Conservation (phyloP, 306 rosid genomes). For the Gastrolobium villosum region DNA sequence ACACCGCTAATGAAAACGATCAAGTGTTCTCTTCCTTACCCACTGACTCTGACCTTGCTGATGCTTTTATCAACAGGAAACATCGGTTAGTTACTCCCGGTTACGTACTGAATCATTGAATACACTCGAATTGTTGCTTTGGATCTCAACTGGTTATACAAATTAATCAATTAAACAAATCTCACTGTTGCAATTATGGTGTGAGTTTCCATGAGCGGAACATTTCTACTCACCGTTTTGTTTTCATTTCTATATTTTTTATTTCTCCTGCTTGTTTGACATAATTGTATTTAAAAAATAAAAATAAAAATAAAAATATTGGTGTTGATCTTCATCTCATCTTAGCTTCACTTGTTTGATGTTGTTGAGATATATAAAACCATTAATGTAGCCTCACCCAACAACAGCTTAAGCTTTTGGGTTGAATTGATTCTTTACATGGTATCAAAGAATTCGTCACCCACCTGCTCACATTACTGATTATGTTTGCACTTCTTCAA, state of each 20-base stretch:
- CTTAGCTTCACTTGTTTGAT: background rate
- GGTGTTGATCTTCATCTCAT: background rate
- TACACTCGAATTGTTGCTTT: background rate
- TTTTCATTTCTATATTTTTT: background rate
- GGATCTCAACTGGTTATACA: background rate
- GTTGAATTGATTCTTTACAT: no score
- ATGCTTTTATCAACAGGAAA: slow-evolving; percentile 74
- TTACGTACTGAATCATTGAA: background rate
- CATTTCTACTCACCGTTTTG: background rate
- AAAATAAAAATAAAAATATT: background rate
- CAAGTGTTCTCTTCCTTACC: slow-evolving; percentile 62
- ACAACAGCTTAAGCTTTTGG: no score
- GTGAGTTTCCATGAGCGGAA: background rate
- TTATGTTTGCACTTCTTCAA: no score
- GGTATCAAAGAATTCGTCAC: no score
- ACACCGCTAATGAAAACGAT: slow-evolving; percentile 48
- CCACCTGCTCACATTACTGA: no score
- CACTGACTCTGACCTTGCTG: slow-evolving; percentile 69
- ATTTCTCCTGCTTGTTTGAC: background rate
- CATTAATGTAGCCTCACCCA: no score
- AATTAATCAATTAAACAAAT: slow-evolving; percentile 1
- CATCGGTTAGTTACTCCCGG: slow-evolving; percentile 55
- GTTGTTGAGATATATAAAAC: no score
- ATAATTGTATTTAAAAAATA: background rate
- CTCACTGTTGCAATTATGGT: background rate